Percentiles rank a stretch among this genome's conserved stretches.
phyloP scores from a whole-genome alignment of 805 yeast species.

The Phaffomyces thermotolerans region DNA sequence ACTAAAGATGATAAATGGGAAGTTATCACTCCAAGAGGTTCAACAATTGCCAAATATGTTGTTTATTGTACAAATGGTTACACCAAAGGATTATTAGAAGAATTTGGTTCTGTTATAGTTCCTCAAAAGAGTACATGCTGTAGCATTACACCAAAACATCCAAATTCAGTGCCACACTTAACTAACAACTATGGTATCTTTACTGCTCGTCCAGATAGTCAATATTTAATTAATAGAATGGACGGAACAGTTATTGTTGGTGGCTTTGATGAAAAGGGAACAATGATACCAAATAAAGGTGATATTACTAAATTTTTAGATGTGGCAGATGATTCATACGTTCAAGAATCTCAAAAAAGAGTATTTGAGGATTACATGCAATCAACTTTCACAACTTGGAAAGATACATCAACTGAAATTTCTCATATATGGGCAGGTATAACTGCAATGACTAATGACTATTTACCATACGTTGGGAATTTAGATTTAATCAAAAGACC shows the following conservation, averaged over 20 bases:
- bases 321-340: slow-evolving; percentile 29
- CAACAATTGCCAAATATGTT: slow-evolving; percentile 26
- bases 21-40: slow-evolving; percentile 28
- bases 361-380: slow-evolving; percentile 27
- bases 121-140: slow-evolving; percentile 30
- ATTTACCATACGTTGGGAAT: slow-evolving; percentile 38
- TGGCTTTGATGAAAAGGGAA: slow-evolving; percentile 16
- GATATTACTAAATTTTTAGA: slow-evolving; percentile 21
- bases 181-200: slow-evolving; percentile 30
- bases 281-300: slow-evolving; percentile 7
- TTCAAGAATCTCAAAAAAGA: slow-evolving; percentile 19
- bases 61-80: slow-evolving; percentile 27
- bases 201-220: slow-evolving; percentile 21
- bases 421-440: slow-evolving; percentile 38
- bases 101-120: slow-evolving; percentile 25
- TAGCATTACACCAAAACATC: slow-evolving; percentile 24
- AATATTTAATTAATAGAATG: slow-evolving; percentile 32
- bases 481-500: slow-evolving; percentile 21
- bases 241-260: slow-evolving; percentile 35
- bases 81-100: slow-evolving; percentile 28
- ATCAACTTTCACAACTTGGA: slow-evolving; percentile 28
- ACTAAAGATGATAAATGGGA: slow-evolving; percentile 25
- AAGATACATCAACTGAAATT: slow-evolving; percentile 19
- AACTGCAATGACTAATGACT: slow-evolving; percentile 38
- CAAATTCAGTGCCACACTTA: slow-evolving; percentile 25